These are phyloP conservation scores for Taiwanofungus camphoratus DNA, from an alignment of 1,284 basidiomycete genomes.

Conservation along the genomic window DNA sequence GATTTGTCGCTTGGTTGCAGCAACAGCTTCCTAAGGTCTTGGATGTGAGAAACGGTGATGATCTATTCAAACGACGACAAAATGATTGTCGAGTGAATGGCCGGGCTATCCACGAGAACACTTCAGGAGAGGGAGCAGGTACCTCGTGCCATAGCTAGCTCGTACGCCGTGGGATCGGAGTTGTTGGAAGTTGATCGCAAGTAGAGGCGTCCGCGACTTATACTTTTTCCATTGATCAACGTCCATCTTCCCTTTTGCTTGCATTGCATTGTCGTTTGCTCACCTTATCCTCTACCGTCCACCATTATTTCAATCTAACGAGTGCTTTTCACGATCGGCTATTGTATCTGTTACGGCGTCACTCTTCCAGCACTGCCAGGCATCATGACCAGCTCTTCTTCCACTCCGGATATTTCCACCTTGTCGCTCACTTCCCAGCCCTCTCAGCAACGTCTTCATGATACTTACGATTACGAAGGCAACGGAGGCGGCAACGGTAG, in stretches of 20 bases:
- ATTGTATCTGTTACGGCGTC: slow-evolving; percentile 20
- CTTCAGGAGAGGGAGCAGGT: too few species aligned
- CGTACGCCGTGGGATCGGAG: slow-evolving; percentile 4
- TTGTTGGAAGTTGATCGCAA: neutral
- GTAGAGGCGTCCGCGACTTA: too few species aligned
- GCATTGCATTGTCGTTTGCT: slow-evolving; percentile 20
- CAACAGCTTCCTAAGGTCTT: too few species aligned
- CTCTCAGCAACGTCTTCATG: slow-evolving; percentile 72
- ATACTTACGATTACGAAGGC: slow-evolving; percentile 77
- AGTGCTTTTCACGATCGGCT: slow-evolving; percentile 22
- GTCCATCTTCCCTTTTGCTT: slow-evolving; percentile 21
- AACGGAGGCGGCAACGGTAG: slow-evolving; percentile 42
- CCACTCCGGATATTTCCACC: slow-evolving; percentile 66
- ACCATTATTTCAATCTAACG: slow-evolving; percentile 23
- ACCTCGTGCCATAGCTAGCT: too few species aligned
- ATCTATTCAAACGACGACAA: neutral
- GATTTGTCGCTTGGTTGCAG: too few species aligned
- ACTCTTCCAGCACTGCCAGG: slow-evolving; percentile 14
- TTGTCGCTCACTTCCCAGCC: slow-evolving; percentile 60
- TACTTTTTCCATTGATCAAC: slow-evolving; percentile 21
- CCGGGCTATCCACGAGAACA: too few species aligned
- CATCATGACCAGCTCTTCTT: slow-evolving; percentile 71
- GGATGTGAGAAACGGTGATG: neutral
- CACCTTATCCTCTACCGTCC: slow-evolving; percentile 17
- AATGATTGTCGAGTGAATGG: too few species aligned